Base-by-base conservation (phyloP, 495 filamentous ascomycete species). In the Evernia prunastri region DNA sequence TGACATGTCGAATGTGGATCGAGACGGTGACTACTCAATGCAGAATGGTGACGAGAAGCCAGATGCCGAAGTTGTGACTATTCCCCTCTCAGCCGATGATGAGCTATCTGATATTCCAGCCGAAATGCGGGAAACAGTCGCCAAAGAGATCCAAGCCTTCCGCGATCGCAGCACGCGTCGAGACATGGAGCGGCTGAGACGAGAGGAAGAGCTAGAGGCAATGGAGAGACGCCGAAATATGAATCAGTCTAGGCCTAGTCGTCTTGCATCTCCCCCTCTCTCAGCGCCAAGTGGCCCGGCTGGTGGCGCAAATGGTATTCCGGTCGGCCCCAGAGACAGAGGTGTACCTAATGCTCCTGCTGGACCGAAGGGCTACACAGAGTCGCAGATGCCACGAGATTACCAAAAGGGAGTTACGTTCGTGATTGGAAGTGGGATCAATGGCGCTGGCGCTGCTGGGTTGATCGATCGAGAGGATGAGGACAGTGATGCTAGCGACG, bases 101-200 rank as follows among this genome's bases (percentile, higher is more conserved):
- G 94, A 99, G 69, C 80, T 99, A 36, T 88, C 90, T 47, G 95
- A 99, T 70, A 96, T 99, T 61, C 94, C 94, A 4, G 87, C 89
- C 15, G 94, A 97, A 70, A 93, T 93, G 92, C 87, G 94, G n/a
- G 94, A 93, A 70, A 96, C 88, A 11, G 93, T 99, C 31, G 91
- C 94, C 11, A 88, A 88, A 65, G 95, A 99, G 69, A 99, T 99
- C 67, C 84, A 89, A 11, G 89, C 91, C 13, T 99, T 99, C 79
- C 82, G 94, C 68, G 92, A 97, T 62, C 81, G 93, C 45, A 96
- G 92, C 68, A 94, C 86, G 62, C 81, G 86, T 49, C 81, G 92
- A 17, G 94, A 99, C 74, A 79, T 95, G 72, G 94, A 97, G 74
- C 88, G 95, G 8, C 73, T 96, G 56, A 83, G 84, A 69, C 78